Evolutionary conservation across 352 stramenopile genomes (phyloP).

Genomic region (Elongisporangium undulatum): DNA sequence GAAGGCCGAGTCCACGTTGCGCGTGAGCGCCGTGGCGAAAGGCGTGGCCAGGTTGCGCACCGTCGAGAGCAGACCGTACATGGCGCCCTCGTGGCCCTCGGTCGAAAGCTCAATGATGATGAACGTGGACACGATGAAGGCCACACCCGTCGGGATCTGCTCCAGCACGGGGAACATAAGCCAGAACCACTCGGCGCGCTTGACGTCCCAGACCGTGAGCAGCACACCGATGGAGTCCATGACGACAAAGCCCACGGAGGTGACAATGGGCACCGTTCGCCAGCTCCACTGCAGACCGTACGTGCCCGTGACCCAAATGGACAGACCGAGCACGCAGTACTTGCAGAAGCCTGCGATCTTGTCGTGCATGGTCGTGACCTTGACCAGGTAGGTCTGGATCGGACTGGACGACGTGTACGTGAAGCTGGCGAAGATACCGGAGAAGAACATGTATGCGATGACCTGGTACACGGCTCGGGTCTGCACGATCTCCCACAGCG

Average conservation of each 20-base stretch:
- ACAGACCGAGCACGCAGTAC: conserved; percentile 19
- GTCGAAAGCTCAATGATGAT: conserved; percentile 51
- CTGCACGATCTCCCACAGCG: conserved; percentile 43
- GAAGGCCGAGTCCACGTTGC: conserved; percentile 33
- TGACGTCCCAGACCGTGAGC: conserved; percentile 45
- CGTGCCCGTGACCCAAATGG: conserved; percentile 40
- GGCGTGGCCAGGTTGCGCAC: conserved; percentile 47
- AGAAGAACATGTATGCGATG: conserved; percentile 34
- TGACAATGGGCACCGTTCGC: conserved; percentile 26
- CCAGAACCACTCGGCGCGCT: conserved; percentile 49
- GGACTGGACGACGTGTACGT: conserved; percentile 27
- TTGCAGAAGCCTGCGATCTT: conserved; percentile 26
- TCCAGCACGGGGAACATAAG: conserved; percentile 34
- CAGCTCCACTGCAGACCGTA: conserved; percentile 61
- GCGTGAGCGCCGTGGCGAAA: conserved; percentile 36
- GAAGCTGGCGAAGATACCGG: conserved; percentile 37
- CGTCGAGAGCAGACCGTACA: conserved; percentile 60
- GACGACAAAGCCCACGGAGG: conserved; percentile 28
- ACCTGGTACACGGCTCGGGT: conserved; percentile 48
- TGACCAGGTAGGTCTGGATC: conserved; percentile 39
- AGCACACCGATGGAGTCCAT: conserved; percentile 34
- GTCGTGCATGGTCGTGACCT: conserved; percentile 33
- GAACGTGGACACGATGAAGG: conserved; percentile 54
- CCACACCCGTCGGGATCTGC: conserved; percentile 40
- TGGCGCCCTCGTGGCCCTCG: conserved; percentile 54